Evolutionary conservation across 108 stramenopile genomes (phyloP).

Genomic region (Nitzschia sp.): DNA sequence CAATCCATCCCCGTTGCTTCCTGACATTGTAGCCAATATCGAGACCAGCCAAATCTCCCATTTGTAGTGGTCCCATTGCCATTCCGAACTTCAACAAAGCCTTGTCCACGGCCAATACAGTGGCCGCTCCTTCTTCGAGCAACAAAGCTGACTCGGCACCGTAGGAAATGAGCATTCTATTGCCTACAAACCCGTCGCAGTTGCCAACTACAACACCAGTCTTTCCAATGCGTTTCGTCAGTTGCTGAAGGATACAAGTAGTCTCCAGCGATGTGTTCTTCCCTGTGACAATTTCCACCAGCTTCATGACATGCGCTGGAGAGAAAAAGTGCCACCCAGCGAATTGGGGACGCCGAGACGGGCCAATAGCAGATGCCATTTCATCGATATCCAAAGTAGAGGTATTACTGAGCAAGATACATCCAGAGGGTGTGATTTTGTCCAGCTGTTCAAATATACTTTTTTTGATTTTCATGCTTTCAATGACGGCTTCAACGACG

Average conservation of each 20-base stretch:
- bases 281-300: constrained; percentile 91
- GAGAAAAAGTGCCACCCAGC: constrained; percentile 98
- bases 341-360: constrained; percentile 60
- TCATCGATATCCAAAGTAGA: constrained; percentile 92
- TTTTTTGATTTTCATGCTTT: constrained; percentile 91
- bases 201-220: constrained; percentile 94
- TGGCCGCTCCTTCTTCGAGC: constrained; percentile 59
- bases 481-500: constrained; percentile 96
- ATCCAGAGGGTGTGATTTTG: constrained; percentile 50
- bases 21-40: constrained; percentile 90
- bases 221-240: constrained; percentile 89
- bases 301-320: constrained; percentile 93
- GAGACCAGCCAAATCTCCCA: constrained; percentile 93
- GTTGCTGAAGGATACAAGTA: constrained; percentile 63
- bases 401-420: constrained; percentile 71
- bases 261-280: constrained; percentile 61
- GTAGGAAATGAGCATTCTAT: constrained; percentile 92
- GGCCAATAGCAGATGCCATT: constrained; percentile 73
- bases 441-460: constrained; percentile 86
- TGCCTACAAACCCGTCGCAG: constrained; percentile 97
- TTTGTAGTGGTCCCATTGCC: constrained; percentile 82
- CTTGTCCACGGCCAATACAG: constrained; percentile 68
- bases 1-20: constrained; percentile 66
- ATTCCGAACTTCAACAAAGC: constrained; percentile 79
- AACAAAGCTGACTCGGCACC: constrained; percentile 65